These are phyloP conservation scores for Ceratobasidium theobromae DNA, from an alignment of 1,284 basidiomycete genomes.

Conservation along the genomic window DNA sequence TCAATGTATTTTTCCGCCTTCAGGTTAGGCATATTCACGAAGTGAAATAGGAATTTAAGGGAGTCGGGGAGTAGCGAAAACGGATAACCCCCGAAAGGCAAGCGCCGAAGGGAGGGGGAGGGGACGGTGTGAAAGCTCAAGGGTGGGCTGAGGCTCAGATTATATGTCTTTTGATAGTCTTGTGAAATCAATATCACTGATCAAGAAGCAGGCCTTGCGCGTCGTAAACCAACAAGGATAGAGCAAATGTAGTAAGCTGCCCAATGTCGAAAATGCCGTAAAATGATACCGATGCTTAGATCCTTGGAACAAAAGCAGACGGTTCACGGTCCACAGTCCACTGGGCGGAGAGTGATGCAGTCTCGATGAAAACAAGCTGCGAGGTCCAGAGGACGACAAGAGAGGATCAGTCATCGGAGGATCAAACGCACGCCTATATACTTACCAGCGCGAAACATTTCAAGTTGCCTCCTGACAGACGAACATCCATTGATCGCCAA, in stretches of 20 bases:
- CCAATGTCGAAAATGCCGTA: background rate
- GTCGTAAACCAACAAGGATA: background rate
- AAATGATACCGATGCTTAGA: background rate
- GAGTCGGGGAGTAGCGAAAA: background rate
- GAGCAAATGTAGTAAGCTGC: background rate
- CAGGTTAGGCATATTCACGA: constrained; percentile 3
- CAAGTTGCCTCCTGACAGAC: background rate
- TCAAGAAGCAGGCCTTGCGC: background rate
- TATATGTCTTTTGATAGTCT: background rate
- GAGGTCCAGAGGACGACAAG: too few species aligned
- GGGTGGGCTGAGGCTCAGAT: background rate
- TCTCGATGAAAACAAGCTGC: too few species aligned
- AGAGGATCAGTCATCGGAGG: too few species aligned
- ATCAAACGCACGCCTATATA: background rate
- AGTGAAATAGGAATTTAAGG: background rate
- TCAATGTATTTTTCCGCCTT: constrained; percentile 2
- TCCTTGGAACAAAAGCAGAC: too few species aligned
- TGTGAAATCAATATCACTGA: background rate
- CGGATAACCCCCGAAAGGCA: background rate
- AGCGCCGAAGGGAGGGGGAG: background rate
- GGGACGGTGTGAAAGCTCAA: background rate
- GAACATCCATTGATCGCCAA: background rate
- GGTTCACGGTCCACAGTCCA: too few species aligned
- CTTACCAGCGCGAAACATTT: background rate
- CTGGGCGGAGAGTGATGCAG: background rate